Evolutionary conservation across 805 yeast genomes (phyloP).

Genomic region (Cyberlindnera bimundalis): DNA sequence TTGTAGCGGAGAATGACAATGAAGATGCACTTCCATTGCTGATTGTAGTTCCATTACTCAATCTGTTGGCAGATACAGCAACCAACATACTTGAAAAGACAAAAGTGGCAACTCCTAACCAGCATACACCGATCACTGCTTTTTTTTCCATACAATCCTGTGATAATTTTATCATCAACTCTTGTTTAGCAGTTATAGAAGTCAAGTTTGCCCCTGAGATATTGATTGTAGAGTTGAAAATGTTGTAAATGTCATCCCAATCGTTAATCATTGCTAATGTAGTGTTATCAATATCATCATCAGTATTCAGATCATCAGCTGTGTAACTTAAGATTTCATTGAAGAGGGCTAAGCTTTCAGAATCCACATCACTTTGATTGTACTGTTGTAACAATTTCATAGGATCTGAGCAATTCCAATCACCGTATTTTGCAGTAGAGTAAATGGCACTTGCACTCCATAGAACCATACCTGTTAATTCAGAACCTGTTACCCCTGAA

Average conservation of each 20-base stretch:
- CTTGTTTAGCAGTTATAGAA: conserved; percentile 8
- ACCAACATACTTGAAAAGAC: conserved; percentile 11
- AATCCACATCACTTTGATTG: conserved; percentile 23
- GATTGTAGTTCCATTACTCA: conserved; percentile 8
- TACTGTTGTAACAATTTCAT: conserved; percentile 25
- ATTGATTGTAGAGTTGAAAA: conserved; percentile 8
- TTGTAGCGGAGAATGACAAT: not conserved
- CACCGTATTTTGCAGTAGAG: conserved; percentile 26
- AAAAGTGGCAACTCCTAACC: conserved; percentile 14
- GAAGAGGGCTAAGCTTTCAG: conserved; percentile 3
- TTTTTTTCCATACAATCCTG: conserved; percentile 20
- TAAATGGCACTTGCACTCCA: conserved; percentile 26
- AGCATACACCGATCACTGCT: conserved; percentile 13
- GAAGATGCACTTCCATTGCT: too few species aligned
- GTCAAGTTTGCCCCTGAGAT: conserved; percentile 12
- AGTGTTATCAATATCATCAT: conserved; percentile 2
- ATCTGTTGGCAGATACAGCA: conserved; percentile 8
- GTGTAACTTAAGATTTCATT: conserved; percentile 5
- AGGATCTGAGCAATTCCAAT: conserved; percentile 27
- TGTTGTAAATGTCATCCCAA: conserved; percentile 5
- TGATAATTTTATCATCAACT: conserved; percentile 15
- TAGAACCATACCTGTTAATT: conserved; percentile 21
- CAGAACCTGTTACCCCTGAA: conserved; percentile 13
- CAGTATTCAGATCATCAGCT: not conserved
- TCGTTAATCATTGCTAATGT: not conserved